Conservation (phyloP, 345 rosid genomes). For the Orychophragmus violaceus region DNA sequence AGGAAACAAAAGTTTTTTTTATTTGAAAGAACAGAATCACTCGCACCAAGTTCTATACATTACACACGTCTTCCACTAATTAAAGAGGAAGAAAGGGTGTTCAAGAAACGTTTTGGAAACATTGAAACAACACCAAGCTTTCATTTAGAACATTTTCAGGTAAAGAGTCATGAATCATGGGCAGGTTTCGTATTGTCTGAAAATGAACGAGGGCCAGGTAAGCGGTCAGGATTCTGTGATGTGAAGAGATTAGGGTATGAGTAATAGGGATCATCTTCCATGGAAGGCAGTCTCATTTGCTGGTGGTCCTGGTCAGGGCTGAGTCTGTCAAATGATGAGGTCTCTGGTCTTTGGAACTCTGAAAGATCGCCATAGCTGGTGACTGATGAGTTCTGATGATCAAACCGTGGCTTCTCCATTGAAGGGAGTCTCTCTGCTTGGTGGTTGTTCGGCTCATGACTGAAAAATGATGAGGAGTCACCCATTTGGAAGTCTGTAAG, state of each 20-base stretch:
- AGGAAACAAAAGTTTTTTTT: too few species aligned
- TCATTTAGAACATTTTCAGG: neutral
- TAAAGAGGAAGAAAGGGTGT: neutral
- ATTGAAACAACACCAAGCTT: slow-evolving; percentile 8
- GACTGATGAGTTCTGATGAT: slow-evolving; percentile 44
- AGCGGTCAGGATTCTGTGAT: slow-evolving; percentile 23
- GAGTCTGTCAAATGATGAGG: slow-evolving; percentile 35
- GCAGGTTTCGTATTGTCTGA: slow-evolving; percentile 21
- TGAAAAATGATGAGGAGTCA: slow-evolving; percentile 34
- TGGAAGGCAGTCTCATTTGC: slow-evolving; percentile 57
- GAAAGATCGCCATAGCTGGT: slow-evolving; percentile 45
- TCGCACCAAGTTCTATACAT: slow-evolving; percentile 15
- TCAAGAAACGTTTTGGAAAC: neutral
- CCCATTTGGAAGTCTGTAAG: slow-evolving; percentile 16
- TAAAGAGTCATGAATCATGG: slow-evolving; percentile 14
- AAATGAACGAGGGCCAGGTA: slow-evolving; percentile 11
- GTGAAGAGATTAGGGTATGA: slow-evolving; percentile 75
- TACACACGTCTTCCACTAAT: slow-evolving; percentile 6
- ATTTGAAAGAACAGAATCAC: too few species aligned
- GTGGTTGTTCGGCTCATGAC: slow-evolving; percentile 19
- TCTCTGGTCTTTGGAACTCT: slow-evolving; percentile 24
- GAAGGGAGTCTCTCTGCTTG: slow-evolving; percentile 26
- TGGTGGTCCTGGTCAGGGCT: slow-evolving; percentile 40
- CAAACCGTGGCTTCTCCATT: slow-evolving; percentile 30
- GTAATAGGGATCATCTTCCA: slow-evolving; percentile 78